Base-by-base conservation (phyloP, 495 filamentous ascomycete species). In the Xylaria nigripes region DNA sequence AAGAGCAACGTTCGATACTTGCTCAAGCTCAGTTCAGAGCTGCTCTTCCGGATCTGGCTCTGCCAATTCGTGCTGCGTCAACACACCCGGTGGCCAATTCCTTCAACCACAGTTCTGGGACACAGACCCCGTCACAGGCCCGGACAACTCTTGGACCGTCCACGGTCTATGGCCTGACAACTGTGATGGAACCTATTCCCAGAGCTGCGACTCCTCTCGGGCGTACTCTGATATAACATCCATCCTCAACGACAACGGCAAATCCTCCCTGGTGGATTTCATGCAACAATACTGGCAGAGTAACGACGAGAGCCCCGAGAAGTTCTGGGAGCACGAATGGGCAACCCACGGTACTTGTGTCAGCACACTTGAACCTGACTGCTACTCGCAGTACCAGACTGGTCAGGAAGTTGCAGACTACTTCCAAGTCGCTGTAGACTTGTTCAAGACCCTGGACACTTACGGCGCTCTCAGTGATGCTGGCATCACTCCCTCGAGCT, bases 91-190 rank as follows among this genome's bases (percentile, higher is more conserved):
- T 8, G 89, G 89, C 2, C 80, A 85, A 51, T 68, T 92, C 43
- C 74, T 92, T 25, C 79, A 81, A 67, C 90, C 89, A 0, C 88
- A 92, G 54, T 91, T 94, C 71, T 94, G 88, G 88, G 87, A 94
- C 61, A 80, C 78, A 0, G 69, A 77, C 57, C 89, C 87, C 23
- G 70, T 80, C 2, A 76, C 83, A 15, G 88, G 89, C 5, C 88
- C 86, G 8, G 73, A 70, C 18, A 79, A 90, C 59, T 82, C 79
- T 19, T 94, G 88, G 89, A 90, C 87, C 8, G 79, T 94, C 36
- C 89, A 94, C 63, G 88, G 89, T 8, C 73, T 94, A 10, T 92
- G 88, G 70, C 88, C 87, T 2, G 86, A 91, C 66, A 79, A 84
- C 62, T 92, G 89, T 64, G 84, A 87, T 58, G 88, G 88, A 51